Base-by-base conservation (phyloP, 1,139 yeast species). In the Saccharomycopsis crataegensis region DNA sequence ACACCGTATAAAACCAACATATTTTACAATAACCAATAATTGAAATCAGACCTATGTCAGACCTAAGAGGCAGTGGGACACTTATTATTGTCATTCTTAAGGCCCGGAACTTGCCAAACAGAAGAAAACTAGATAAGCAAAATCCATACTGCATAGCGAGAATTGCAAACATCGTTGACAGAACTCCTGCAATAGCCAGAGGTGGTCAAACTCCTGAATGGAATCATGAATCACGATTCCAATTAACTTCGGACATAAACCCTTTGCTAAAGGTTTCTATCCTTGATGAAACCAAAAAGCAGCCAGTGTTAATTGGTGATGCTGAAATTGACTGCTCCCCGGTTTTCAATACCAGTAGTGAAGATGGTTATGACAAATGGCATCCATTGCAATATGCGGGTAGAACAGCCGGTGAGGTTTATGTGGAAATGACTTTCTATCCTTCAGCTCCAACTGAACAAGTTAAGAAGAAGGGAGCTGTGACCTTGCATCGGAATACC, bases 121-220 rank as follows among this genome's bases (percentile, higher is more conserved):
- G 91, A 58, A 74, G 93, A 46, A 86, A 83, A 56, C 71, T 89
- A 42, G 96, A 93, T 61, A 90, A 90, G 63, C 97, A 90, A 67
- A 84, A 88, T 58, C 97, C 96, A 0, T 89, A 86, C 68, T 85
- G 88, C 50, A 80, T 91, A 11, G 76, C 87, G 14, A 72, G 97
- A 56, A 74, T 90, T 3, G 95, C 91, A n/a, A 86, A 87, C 54
- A 78, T 78, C 58, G 93, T 94, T 28, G 79, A 84, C 60, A 79
- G 86, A 60, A 87, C 96, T 0, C 82, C 81, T 33, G 74, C 87
- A 0, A 80, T 85, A 57, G 78, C 79, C 59, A 70, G 97, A 60
- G 97, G 96, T 1, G 97, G 97, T 1, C 97, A 90, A 65, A 85
- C 88, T 1, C 97, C 97, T 0, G 80, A 76, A 46, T 90, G 96